phyloP scores from a whole-genome alignment of 768 basidiomycete species.

The Chalciporus chontae region DNA sequence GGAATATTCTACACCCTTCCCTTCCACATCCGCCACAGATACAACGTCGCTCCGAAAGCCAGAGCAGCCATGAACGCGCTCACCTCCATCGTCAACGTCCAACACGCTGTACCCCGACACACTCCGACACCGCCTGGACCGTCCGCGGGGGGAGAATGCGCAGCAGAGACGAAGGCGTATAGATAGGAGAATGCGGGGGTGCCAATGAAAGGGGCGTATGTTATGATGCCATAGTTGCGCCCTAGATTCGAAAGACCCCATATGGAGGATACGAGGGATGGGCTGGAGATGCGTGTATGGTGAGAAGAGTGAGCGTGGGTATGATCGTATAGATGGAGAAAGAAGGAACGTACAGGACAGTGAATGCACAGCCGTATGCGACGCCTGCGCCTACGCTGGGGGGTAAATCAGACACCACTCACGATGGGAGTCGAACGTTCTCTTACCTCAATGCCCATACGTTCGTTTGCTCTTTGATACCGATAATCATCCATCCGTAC shows the following conservation, averaged over 20 bases:
- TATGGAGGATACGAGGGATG: conserved; percentile 64
- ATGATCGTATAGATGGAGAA: neutral
- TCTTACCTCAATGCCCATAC: conserved; percentile 75
- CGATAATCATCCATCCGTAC: conserved; percentile 53
- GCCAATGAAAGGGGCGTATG: conserved; percentile 73
- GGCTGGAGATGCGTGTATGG: conserved; percentile 40
- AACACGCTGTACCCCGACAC: conserved; percentile 61
- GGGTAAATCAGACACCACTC: neutral
- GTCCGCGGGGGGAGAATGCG: conserved; percentile 39
- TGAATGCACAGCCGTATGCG: conserved; percentile 69
- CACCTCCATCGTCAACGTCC: conserved; percentile 63
- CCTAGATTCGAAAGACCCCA: conserved; percentile 72
- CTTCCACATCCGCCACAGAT: conserved; percentile 65
- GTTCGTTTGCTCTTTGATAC: conserved; percentile 44
- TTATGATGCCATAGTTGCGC: conserved; percentile 72
- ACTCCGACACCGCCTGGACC: conserved; percentile 19
- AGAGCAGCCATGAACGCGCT: conserved; percentile 40
- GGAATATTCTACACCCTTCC: conserved; percentile 39
- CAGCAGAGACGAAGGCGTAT: conserved; percentile 65
- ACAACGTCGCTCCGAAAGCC: conserved; percentile 41
- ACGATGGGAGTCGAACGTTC: neutral
- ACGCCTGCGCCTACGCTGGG: conserved; percentile 61
- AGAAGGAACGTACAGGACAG: conserved; percentile 53
- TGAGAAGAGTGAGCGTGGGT: neutral
- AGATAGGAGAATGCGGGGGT: conserved; percentile 76